Conservation (phyloP, 2,329 filamentous ascomycete genomes). For the Fusarium mexicanum region DNA sequence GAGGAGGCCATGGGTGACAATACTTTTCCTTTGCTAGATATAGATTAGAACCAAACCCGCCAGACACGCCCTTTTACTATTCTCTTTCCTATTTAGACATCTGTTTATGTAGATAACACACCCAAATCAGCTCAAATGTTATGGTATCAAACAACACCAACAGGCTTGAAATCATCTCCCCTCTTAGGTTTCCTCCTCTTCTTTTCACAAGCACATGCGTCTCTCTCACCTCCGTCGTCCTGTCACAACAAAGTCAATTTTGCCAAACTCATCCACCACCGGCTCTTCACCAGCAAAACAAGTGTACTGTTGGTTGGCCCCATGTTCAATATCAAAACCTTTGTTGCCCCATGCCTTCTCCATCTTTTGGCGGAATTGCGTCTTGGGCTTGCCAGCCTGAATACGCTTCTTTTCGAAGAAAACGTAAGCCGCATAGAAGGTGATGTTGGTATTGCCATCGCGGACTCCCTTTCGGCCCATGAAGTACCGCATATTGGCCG, state of each 20-base stretch:
- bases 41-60: conserved; percentile 50
- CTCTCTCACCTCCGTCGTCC: background rate
- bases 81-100: background rate
- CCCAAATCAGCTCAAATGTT: background rate
- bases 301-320: conserved; percentile 13
- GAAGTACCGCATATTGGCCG: conserved; percentile 59
- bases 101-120: background rate
- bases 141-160: background rate
- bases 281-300: conserved; percentile 13
- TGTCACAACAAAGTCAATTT: conserved; percentile 7
- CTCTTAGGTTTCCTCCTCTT: background rate
- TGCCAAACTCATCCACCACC: conserved; percentile 36
- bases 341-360: conserved; percentile 49
- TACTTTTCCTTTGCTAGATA: conserved; percentile 61
- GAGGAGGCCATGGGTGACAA: conserved; percentile 75
- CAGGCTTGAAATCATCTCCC: background rate
- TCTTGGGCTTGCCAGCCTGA: conserved; percentile 61
- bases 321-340: conserved; percentile 41
- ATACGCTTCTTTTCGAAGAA: conserved; percentile 69
- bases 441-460: conserved; percentile 57
- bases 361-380: conserved; percentile 61
- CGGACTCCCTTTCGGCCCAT: conserved; percentile 58
- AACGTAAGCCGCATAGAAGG: conserved; percentile 65
- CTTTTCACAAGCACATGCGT: background rate
- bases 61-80: background rate